Conservation (phyloP, 2,329 filamentous ascomycete genomes). For the Elsinoe ampelina region DNA sequence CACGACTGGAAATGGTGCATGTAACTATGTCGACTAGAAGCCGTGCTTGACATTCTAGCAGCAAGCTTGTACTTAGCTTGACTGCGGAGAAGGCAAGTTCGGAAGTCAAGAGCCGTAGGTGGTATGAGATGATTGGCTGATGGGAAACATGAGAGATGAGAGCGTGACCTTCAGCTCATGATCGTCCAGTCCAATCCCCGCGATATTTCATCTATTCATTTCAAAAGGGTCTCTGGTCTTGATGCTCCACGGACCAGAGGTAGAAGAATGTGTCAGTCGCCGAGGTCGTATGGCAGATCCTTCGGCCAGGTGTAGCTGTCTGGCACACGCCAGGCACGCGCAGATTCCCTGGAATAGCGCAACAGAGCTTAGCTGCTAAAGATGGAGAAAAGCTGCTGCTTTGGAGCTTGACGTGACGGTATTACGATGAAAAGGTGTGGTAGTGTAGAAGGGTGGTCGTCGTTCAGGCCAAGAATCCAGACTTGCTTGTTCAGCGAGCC, state of each 20-base stretch:
- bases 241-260: background rate
- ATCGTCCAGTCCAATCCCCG: background rate
- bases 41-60: background rate
- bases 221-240: background rate
- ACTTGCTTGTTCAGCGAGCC: constrained; percentile 5
- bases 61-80: background rate
- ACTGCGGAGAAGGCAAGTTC: background rate
- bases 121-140: constrained; percentile 5
- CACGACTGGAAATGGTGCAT: background rate
- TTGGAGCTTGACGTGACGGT: too few species aligned
- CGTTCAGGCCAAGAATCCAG: constrained; percentile 1
- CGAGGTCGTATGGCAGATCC: background rate
- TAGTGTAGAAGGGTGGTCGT: background rate
- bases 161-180: constrained; percentile 3
- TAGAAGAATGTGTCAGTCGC: background rate
- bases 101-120: background rate
- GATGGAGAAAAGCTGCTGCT: background rate
- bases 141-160: background rate
- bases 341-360: background rate
- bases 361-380: too few species aligned
- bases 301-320: background rate
- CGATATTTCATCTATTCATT: background rate
- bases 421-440: background rate
- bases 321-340: background rate
- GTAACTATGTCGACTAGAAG: background rate